These are phyloP conservation scores for Phragmites australis DNA, from an alignment of 176 grass and related monocot species.

Conservation along the genomic window DNA sequence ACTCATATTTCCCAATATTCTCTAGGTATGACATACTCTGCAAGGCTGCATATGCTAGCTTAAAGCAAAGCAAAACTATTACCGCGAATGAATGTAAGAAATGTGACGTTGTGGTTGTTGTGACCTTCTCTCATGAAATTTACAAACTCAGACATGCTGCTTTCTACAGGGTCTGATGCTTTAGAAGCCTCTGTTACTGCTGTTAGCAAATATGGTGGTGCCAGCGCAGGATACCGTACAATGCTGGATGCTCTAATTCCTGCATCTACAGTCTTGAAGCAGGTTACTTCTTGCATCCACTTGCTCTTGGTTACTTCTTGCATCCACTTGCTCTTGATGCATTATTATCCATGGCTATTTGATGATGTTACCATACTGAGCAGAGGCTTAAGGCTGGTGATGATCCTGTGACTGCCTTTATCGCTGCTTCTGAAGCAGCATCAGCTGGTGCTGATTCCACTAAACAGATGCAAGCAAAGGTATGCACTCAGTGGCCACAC, in stretches of 20 bases:
- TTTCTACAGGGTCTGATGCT: conserved; percentile 75
- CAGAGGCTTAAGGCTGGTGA: conserved; percentile 85
- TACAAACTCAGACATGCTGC: conserved; percentile 12
- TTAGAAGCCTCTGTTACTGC: conserved; percentile 76
- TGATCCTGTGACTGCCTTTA: conserved; percentile 78
- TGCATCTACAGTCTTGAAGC: conserved; percentile 69
- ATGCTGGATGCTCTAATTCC: conserved; percentile 99
- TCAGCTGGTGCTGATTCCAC: conserved; percentile 84
- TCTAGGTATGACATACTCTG: conserved; percentile 95
- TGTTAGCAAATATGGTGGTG: conserved; percentile 97
- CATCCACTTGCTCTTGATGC: conserved; percentile 18
- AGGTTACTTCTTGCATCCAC: conserved; percentile 44
- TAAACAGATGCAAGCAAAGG: conserved; percentile 94
- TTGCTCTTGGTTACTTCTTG: conserved; percentile 32
- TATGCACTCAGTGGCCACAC: conserved; percentile 23
- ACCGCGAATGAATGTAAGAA: conserved; percentile 82
- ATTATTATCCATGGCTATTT: conserved; percentile 17
- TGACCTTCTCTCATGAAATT: conserved; percentile 18
- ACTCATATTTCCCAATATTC: conserved; percentile 30
- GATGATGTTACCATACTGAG: conserved; percentile 30
- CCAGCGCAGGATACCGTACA: conserved; percentile 80
- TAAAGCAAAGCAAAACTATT: conserved; percentile 67
- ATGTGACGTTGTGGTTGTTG: not conserved
- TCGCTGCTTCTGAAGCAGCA: conserved; percentile 86
- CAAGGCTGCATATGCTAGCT: conserved; percentile 94